Conservation (phyloP, 78 protist genomes). For the Dictyostelium discoideum region dicty_2.7 NC_007091.3:534501-535000, state of each 20-base stretch:
- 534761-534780: background rate
- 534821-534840: constrained; percentile 45
- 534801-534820: constrained; percentile 17
- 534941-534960: constrained; percentile 61
- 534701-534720: constrained; percentile 13
- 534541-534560: background rate
- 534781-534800: background rate
- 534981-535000: constrained; percentile 43
- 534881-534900: constrained; percentile 83
- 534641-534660: background rate
- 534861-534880: constrained; percentile 1
- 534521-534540: background rate
- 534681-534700: constrained; percentile 18
- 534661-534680: background rate
- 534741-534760: constrained; percentile 43
- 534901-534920: constrained; percentile 84
- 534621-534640: background rate
- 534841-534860: constrained; percentile 33
- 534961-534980: constrained; percentile 39
- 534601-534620: background rate
- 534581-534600: background rate
- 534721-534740: constrained; percentile 53
- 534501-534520: too few species aligned
- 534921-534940: constrained; percentile 47
- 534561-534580: background rate